These are phyloP conservation scores for Trichoderma oligosporum DNA, from an alignment of 2,329 filamentous ascomycete genomes.

Conservation along the genomic window DNA sequence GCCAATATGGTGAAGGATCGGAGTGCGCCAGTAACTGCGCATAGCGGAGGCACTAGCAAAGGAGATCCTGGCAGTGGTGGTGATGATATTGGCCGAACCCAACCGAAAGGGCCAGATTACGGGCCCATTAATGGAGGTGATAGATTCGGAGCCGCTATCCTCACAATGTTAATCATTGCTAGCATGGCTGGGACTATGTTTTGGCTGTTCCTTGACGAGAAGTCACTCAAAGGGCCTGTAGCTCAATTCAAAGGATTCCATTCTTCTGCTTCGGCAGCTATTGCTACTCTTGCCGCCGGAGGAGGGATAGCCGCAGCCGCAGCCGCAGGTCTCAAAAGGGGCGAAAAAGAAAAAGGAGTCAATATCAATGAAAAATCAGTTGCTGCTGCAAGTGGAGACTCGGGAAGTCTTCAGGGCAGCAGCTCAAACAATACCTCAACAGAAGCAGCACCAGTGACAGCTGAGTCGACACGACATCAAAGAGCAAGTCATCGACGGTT, in stretches of 20 bases:
- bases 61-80: conserved; percentile 47
- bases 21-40: conserved; percentile 42
- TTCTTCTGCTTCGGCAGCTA: conserved; percentile 21
- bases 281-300: conserved; percentile 25
- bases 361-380: conserved; percentile 26
- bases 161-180: conserved; percentile 55
- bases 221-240: conserved; percentile 31
- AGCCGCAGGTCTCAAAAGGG: conserved; percentile 22
- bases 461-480: conserved; percentile 25
- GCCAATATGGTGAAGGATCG: conserved; percentile 53
- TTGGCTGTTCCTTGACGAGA: conserved; percentile 50
- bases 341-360: conserved; percentile 7
- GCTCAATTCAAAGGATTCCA: conserved; percentile 33
- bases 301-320: conserved; percentile 25
- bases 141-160: conserved; percentile 63
- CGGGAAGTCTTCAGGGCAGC: conserved; percentile 23
- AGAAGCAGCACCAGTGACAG: conserved; percentile 19
- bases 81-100: conserved; percentile 41
- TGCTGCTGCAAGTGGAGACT: conserved; percentile 6
- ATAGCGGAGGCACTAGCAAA: conserved; percentile 55
- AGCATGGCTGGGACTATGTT: conserved; percentile 50
- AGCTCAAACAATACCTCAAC: conserved; percentile 21
- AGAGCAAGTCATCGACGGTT: conserved; percentile 26
- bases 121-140: conserved; percentile 52
- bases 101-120: conserved; percentile 27